Conservation (phyloP, 768 basidiomycete genomes). For the Lentinus brumalis region DNA sequence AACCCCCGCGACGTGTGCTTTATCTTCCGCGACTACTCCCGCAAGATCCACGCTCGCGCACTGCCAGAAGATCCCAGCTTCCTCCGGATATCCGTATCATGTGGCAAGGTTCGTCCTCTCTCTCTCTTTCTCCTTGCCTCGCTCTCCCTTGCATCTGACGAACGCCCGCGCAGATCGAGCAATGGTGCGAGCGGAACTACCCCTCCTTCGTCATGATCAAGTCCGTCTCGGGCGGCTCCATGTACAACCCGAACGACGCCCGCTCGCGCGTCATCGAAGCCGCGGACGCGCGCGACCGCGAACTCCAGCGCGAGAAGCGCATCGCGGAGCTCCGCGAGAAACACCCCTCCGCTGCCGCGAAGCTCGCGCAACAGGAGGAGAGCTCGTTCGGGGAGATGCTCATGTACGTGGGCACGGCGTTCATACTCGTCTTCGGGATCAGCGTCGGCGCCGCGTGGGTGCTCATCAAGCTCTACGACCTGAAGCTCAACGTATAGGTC, state of each 20-base stretch:
- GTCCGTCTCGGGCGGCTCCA: conserved; percentile 8
- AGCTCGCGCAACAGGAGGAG: neutral
- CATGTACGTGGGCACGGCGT: conserved; percentile 31
- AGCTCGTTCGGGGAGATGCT: conserved; percentile 27
- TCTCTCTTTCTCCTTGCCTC: neutral
- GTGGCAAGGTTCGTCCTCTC: conserved; percentile 63
- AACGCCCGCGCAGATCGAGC: conserved; percentile 66
- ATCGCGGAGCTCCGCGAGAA: conserved; percentile 21
- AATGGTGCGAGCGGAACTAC: conserved; percentile 92
- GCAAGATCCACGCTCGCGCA: conserved; percentile 81
- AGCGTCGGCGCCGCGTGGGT: conserved; percentile 28
- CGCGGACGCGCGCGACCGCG: conserved; percentile 45
- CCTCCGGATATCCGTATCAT: conserved; percentile 78
- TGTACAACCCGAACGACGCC: conserved; percentile 54
- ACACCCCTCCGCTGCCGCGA: conserved; percentile 1
- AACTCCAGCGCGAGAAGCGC: conserved; percentile 34
- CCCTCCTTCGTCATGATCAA: conserved; percentile 77
- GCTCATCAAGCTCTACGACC: conserved; percentile 21
- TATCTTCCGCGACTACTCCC: conserved; percentile 82
- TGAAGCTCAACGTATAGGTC: neutral
- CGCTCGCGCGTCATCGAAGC: conserved; percentile 52
- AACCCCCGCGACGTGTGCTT: conserved; percentile 91
- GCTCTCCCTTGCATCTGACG: neutral
- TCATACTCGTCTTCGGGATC: conserved; percentile 31
- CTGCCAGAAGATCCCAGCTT: conserved; percentile 84